These are phyloP conservation scores for Dispira parvispora DNA, from an alignment of 192 early-diverging fungal species.

Conservation along the genomic window DNA sequence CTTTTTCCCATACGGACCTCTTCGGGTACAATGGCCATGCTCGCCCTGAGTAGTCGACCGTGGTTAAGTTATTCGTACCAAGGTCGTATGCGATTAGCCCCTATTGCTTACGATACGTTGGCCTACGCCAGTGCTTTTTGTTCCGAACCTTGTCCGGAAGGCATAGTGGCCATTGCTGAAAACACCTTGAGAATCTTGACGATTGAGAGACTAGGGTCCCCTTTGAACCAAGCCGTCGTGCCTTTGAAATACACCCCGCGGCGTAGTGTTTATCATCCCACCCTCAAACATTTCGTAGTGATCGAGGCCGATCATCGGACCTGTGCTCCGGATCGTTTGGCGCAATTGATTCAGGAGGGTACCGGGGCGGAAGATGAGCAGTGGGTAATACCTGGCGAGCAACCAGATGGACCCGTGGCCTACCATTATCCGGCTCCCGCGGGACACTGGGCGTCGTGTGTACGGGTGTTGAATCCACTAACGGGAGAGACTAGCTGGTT, in stretches of 20 bases:
- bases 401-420: too few species aligned
- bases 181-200: constrained; percentile 77
- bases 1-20: constrained; percentile 48
- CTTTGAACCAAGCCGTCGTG: constrained; percentile 70
- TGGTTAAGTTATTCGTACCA: constrained; percentile 79
- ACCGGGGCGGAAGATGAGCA: not conserved
- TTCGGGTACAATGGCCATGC: constrained; percentile 48
- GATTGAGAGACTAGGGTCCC: constrained; percentile 62
- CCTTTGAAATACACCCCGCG: constrained; percentile 82
- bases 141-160: constrained; percentile 75
- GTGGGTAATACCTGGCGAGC: too few species aligned
- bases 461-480: constrained; percentile 69
- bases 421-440: not conserved
- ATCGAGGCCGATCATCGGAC: constrained; percentile 69
- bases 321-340: not conserved
- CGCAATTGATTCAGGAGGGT: not conserved
- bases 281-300: constrained; percentile 70
- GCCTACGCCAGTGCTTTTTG: constrained; percentile 70
- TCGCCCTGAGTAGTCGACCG: constrained; percentile 70
- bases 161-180: constrained; percentile 71
- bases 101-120: constrained; percentile 72
- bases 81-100: constrained; percentile 50
- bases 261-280: constrained; percentile 50
- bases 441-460: constrained; percentile 3
- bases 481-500: constrained; percentile 45